Conservation (phyloP, 805 yeast species). For the Jamesozyma lodderae region DNA sequence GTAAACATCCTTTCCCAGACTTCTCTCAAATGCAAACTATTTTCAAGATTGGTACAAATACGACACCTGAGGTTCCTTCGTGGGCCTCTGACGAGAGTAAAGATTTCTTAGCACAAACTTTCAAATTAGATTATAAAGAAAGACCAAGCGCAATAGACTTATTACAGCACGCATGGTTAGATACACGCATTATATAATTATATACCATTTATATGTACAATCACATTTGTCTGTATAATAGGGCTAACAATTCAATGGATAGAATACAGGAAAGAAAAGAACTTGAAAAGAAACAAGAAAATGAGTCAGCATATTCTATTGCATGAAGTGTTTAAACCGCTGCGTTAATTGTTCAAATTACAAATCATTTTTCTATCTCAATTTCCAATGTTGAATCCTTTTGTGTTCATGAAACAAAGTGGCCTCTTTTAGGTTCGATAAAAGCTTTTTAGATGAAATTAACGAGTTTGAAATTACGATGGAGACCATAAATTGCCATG, state of each 20-base stretch:
- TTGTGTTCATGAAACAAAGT: too few relatives aligned
- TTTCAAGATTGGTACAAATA: constrained; percentile 82
- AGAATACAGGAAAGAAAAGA: too few relatives aligned
- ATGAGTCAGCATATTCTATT: too few relatives aligned
- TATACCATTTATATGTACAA: background rate
- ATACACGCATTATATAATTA: constrained; percentile 14
- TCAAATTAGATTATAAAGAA: constrained; percentile 63
- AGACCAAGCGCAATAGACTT: constrained; percentile 70
- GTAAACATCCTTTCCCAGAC: constrained; percentile 91
- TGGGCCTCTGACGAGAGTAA: constrained; percentile 60
- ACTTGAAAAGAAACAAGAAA: too few relatives aligned
- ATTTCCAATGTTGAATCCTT: too few relatives aligned
- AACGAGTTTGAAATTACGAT: constrained; percentile 13
- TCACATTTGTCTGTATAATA: too few relatives aligned
- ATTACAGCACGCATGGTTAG: constrained; percentile 40
- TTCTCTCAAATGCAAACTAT: constrained; percentile 96
- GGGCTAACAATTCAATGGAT: too few relatives aligned
- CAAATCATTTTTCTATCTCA: too few relatives aligned
- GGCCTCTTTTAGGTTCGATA: too few relatives aligned
- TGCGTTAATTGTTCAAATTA: too few relatives aligned
- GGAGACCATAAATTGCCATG: constrained; percentile 54
- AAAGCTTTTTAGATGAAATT: too few relatives aligned
- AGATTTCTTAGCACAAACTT: constrained; percentile 56
- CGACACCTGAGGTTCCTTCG: constrained; percentile 71
- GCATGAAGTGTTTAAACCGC: too few relatives aligned